A percentile compares a stretch with the other conserved stretches of the same genome.
phyloP scores from a whole-genome alignment of 371 early-diverging fungal genomes.

The Apophysomyces elegans region DNA sequence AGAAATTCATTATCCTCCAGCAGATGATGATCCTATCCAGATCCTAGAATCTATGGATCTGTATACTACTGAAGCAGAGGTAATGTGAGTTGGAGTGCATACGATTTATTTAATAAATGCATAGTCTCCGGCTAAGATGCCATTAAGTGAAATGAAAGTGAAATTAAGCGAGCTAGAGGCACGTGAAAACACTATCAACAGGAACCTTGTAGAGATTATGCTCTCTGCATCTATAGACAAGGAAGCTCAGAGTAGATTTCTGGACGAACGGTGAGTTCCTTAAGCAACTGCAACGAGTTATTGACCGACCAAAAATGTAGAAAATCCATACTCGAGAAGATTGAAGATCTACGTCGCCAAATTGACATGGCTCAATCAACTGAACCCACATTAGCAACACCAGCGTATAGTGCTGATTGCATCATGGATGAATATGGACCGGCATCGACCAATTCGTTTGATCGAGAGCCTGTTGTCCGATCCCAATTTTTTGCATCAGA shows the following conservation, averaged over 20 bases:
- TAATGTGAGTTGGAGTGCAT: background rate
- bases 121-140: background rate
- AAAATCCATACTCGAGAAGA: background rate
- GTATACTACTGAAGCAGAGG: background rate
- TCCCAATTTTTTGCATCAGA: slow-evolving; percentile 1
- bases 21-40: background rate
- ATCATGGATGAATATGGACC: background rate
- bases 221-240: background rate
- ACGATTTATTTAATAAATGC: background rate
- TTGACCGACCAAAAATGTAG: background rate
- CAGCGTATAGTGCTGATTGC: background rate
- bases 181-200: slow-evolving; percentile 12
- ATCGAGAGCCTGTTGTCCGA: background rate
- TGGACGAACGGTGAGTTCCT: background rate
- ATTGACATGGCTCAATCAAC: background rate
- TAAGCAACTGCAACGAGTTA: background rate
- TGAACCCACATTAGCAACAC: background rate
- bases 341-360: background rate
- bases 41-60: background rate
- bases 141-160: background rate
- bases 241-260: background rate
- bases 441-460: background rate
- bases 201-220: slow-evolving; percentile 14
- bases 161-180: slow-evolving; percentile 1
- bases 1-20: background rate